These are phyloP conservation scores for Neofusicoccum laricinum DNA, from an alignment of 2,329 filamentous ascomycete genomes.

Conservation along the genomic window DNA sequence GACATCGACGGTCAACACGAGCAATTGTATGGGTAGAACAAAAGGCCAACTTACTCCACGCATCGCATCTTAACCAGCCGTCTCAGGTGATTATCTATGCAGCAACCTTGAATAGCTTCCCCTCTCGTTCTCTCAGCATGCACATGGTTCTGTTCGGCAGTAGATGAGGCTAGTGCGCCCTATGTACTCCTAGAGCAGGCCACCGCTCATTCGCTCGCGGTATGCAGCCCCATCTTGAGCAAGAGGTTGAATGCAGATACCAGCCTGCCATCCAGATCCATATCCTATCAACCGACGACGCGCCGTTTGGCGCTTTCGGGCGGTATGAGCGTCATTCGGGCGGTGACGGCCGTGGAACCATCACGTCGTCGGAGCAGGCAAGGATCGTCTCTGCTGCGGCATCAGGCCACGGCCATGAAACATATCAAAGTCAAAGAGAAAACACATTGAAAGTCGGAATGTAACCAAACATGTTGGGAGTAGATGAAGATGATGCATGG, in stretches of 20 bases:
- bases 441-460: too few relatives aligned
- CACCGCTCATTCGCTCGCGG: too few relatives aligned
- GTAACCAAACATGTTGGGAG: neutral
- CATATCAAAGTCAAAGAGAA: neutral
- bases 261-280: neutral
- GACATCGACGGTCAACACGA: neutral
- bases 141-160: too few relatives aligned
- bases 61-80: too few relatives aligned
- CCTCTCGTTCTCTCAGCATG: too few relatives aligned
- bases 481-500: neutral
- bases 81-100: neutral
- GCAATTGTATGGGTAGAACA: neutral
- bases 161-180: too few relatives aligned
- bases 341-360: constrained; percentile 8
- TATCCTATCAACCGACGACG: neutral
- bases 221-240: neutral
- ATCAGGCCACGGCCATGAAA: neutral
- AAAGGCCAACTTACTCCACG: neutral
- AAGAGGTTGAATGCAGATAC: neutral
- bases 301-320: neutral
- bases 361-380: neutral
- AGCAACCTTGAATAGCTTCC: neutral
- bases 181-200: too few relatives aligned
- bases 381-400: neutral
- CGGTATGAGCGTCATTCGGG: neutral